phyloP scores from a whole-genome alignment of 164 flowering plant genomes.

The Dillenia turbinata region DNA sequence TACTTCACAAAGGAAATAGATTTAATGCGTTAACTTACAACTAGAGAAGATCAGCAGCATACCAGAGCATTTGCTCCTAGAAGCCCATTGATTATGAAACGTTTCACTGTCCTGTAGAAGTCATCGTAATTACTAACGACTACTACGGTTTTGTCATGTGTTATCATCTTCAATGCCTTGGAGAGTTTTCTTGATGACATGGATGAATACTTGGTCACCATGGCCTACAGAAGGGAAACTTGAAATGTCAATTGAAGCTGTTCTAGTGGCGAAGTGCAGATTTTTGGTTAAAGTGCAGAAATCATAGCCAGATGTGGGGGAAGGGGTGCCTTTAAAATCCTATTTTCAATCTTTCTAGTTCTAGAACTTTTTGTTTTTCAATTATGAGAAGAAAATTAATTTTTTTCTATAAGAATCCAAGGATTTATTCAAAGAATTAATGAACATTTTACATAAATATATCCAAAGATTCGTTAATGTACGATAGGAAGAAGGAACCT shows the following conservation, averaged over 20 bases:
- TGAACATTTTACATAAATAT: conserved; percentile 2
- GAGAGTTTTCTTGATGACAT: conserved; percentile 87
- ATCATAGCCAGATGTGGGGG: no score
- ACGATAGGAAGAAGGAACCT: conserved; percentile 30
- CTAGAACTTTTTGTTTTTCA: no score
- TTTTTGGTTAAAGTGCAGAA: no score
- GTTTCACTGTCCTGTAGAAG: conserved; percentile 67
- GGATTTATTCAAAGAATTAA: no score
- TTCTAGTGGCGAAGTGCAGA: no score
- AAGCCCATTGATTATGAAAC: conserved; percentile 42
- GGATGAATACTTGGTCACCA: conserved; percentile 76
- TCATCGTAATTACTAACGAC: conserved; percentile 85
- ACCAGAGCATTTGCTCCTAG: conserved; percentile 92
- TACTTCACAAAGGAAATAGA: no score
- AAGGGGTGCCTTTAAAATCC: no score
- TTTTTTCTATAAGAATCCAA: no score
- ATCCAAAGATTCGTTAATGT: neutral
- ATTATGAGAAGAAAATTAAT: no score
- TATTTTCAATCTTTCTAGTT: no score
- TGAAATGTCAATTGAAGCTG: no score
- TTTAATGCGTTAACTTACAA: no score
- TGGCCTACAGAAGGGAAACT: conserved; percentile 54
- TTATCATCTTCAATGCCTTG: conserved; percentile 63
- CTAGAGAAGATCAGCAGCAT: conserved; percentile 1
- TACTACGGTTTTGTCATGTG: conserved; percentile 67